A percentile compares a stretch with the other conserved stretches of the same genome.
These are phyloP conservation scores for Phytophthora fragariaefolia DNA, from an alignment of 352 stramenopile genomes.

Conservation along the genomic window DNA sequence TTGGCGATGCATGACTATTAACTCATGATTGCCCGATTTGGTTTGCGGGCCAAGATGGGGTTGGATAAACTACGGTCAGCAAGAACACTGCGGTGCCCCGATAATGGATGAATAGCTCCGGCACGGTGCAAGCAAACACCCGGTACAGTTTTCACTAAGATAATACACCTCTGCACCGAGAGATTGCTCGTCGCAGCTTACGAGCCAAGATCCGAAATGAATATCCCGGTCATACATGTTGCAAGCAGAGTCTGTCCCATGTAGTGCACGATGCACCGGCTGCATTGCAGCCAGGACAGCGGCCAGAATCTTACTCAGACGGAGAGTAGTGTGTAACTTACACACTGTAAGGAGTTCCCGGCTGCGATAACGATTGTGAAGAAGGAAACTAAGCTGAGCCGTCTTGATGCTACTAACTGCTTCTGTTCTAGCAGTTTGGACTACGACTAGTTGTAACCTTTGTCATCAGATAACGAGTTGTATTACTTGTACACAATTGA, in stretches of 20 bases:
- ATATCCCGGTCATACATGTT: slow-evolving; percentile 19
- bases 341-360: too few species aligned
- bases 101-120: slow-evolving; percentile 6
- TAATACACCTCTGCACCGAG: slow-evolving; percentile 3
- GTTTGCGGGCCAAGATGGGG: slow-evolving; percentile 23
- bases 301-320: background rate
- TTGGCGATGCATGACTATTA: background rate
- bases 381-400: too few species aligned
- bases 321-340: too few species aligned
- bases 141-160: background rate
- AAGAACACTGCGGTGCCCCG: background rate
- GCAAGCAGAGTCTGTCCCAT: slow-evolving; percentile 9
- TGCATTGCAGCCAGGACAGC: slow-evolving; percentile 3
- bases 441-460: too few species aligned
- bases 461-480: too few species aligned
- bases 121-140: background rate
- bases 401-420: too few species aligned
- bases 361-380: too few species aligned
- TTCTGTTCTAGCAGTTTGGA: too few species aligned
- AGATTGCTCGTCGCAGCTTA: slow-evolving; percentile 20
- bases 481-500: too few species aligned
- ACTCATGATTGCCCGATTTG: slow-evolving; percentile 16
- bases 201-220: slow-evolving; percentile 22
- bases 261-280: too few species aligned
- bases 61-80: background rate